Evolutionary conservation across 306 rosid species (phyloP), one percentile per base, ranked within the genome.

Genomic region (Quercus wislizeni): DNA sequence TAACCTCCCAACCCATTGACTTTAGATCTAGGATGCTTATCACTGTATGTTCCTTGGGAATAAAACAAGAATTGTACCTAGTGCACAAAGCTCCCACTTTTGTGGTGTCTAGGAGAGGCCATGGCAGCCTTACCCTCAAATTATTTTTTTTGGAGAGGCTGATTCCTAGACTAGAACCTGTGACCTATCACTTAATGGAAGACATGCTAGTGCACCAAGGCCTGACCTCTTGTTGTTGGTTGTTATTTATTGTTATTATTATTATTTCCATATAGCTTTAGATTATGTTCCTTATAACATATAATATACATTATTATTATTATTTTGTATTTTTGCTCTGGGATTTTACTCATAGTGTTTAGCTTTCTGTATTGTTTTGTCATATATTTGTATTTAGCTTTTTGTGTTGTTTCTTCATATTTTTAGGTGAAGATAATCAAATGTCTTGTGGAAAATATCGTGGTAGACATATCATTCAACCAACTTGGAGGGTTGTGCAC

Each of bases 401-500:
- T 52, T 70, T 52, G 71, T 55, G 28, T 71, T 74, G 13, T 55
- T 80, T 61, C 55, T 72, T 54, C 83, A 65, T 74, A 55, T 82
- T 69, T 83, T 70, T 82, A 96, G 99, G 99, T 96, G 73, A 96
- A 96, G 91, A 85, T 96, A 73, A 93, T 96, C 70, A 96, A 96
- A 79, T 96, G 99, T 85, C 96, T 96, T 51, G 99, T 96, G 74
- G 99, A 93, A 90, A 96, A 96, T 83, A 96, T 96, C 65, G 99
- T 96, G 79, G 99, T 96, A 69, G 99, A 93, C 90, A 93, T 96
- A 88, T 96, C 99, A 80, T 96, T 91, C 74, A 84, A 96, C 83
- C 99, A 96, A 88, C 97, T 96, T 59, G 99, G 99, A 55, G 99
- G 99, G 21, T 77, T 96, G 88, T 96, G 99, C 80, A 96, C 98